phyloP scores from a whole-genome alignment of 2,329 filamentous ascomycete genomes.

The Exophiala aquamarina region DNA sequence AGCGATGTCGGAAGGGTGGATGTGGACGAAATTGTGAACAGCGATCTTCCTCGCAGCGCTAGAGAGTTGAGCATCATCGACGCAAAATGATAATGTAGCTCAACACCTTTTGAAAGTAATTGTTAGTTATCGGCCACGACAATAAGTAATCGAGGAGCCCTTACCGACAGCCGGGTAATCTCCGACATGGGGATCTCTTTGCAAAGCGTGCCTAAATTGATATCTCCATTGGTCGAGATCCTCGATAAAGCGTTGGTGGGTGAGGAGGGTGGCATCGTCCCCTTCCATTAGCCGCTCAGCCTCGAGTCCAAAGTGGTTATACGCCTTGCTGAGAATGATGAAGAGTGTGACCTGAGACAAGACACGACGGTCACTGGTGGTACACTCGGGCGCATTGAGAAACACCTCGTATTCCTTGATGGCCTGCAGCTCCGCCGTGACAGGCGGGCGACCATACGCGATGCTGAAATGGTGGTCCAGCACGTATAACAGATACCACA shows the following conservation, averaged over 20 bases:
- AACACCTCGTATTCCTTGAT: slow-evolving; percentile 60
- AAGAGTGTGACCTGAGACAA: slow-evolving; percentile 60
- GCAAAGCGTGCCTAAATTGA: slow-evolving; percentile 40
- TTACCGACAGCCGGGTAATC: slow-evolving; percentile 29
- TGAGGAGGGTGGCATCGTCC: slow-evolving; percentile 37
- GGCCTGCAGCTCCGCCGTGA: slow-evolving; percentile 58
- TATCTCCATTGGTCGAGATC: slow-evolving; percentile 54
- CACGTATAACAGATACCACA: slow-evolving; percentile 65
- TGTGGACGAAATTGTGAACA: slow-evolving; percentile 43
- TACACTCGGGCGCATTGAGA: slow-evolving; percentile 52
- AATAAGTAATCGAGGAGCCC: slow-evolving; percentile 1
- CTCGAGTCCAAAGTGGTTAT: slow-evolving; percentile 57
- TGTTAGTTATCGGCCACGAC: background rate
- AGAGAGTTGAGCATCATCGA: slow-evolving; percentile 54
- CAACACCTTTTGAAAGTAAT: slow-evolving; percentile 39
- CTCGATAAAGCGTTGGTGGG: slow-evolving; percentile 48
- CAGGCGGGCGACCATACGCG: slow-evolving; percentile 58
- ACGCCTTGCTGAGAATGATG: slow-evolving; percentile 58
- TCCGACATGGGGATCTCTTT: slow-evolving; percentile 24
- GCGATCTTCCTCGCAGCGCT: slow-evolving; percentile 41
- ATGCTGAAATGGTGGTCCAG: slow-evolving; percentile 67
- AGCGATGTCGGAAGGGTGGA: slow-evolving; percentile 22
- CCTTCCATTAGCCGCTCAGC: slow-evolving; percentile 30
- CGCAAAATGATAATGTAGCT: slow-evolving; percentile 55
- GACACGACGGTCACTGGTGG: slow-evolving; percentile 56